phyloP scores from a whole-genome alignment of 768 basidiomycete genomes.

The Sarcodon sp. region DNA sequence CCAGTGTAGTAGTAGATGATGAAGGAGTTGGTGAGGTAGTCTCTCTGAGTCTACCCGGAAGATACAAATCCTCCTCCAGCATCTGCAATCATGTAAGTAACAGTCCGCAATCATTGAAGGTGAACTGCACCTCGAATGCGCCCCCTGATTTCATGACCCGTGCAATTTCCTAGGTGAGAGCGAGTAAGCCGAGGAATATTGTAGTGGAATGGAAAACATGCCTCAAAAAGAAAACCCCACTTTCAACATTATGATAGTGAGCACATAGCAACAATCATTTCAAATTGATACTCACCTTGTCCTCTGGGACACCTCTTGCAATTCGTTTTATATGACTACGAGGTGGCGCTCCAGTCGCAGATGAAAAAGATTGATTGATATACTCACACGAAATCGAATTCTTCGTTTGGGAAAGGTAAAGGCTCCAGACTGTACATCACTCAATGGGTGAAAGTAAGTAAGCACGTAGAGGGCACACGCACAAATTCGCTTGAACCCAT shows the following conservation, averaged over 20 bases:
- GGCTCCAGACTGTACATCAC: slow-evolving; percentile 37
- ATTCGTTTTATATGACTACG: slow-evolving; percentile 57
- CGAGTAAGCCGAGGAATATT: neutral
- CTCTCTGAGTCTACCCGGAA: slow-evolving; percentile 41
- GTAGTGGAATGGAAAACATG: slow-evolving; percentile 3
- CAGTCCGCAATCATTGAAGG: neutral
- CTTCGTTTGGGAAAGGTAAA: slow-evolving; percentile 56
- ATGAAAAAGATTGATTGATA: neutral
- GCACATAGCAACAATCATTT: neutral
- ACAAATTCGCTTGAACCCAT: slow-evolving; percentile 71
- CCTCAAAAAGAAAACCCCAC: slow-evolving; percentile 61
- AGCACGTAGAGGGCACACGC: slow-evolving; percentile 13
- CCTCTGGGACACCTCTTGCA: slow-evolving; percentile 63
- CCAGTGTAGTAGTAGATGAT: neutral
- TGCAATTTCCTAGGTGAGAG: slow-evolving; percentile 30
- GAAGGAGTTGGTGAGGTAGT: neutral
- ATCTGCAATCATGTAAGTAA: slow-evolving; percentile 23
- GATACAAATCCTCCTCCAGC: slow-evolving; percentile 64
- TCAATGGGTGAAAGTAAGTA: slow-evolving; percentile 5
- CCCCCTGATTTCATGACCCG: slow-evolving; percentile 66
- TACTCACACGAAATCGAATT: slow-evolving; percentile 69
- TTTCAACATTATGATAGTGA: slow-evolving; percentile 11
- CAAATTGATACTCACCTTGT: slow-evolving; percentile 33
- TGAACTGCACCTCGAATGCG: slow-evolving; percentile 44
- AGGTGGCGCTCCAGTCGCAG: neutral